Conservation (phyloP, 768 basidiomycete species). For the Leccinellum albellum region DNA sequence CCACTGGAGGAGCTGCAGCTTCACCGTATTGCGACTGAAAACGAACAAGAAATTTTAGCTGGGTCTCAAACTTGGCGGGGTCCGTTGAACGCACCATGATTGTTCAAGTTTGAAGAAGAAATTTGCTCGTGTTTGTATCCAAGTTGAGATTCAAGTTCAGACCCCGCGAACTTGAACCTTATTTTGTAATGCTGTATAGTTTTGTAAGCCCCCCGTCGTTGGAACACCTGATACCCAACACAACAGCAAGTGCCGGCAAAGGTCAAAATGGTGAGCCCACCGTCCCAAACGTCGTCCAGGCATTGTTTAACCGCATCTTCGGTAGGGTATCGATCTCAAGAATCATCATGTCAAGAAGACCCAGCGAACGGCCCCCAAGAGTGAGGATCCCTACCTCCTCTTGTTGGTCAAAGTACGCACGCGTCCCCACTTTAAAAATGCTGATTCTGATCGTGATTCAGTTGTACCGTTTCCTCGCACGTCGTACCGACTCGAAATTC, state of each 20-base stretch:
- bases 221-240: conserved; percentile 25
- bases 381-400: conserved; percentile 98
- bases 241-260: conserved; percentile 53
- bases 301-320: conserved; percentile 9
- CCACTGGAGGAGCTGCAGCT: conserved; percentile 52
- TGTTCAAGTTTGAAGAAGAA: conserved; percentile 47
- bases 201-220: conserved; percentile 54
- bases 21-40: conserved; percentile 59
- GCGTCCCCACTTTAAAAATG: conserved; percentile 8
- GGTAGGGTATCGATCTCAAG: conserved; percentile 91
- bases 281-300: conserved; percentile 31
- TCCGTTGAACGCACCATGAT: conserved; percentile 54
- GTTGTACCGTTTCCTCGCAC: conserved; percentile 98
- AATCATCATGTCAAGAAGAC: conserved; percentile 99
- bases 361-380: conserved; percentile 89
- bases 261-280: conserved; percentile 79
- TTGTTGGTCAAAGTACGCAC: conserved; percentile 88
- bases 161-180: conserved; percentile 34
- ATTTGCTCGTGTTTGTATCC: conserved; percentile 46
- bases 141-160: conserved; percentile 25
- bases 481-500: conserved; percentile 92
- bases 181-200: conserved; percentile 54
- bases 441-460: conserved; percentile 31
- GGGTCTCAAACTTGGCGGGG: background rate
- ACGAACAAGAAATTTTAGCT: conserved; percentile 5